Base-by-base conservation (phyloP, 306 rosid species). In the Urtica urens region DNA sequence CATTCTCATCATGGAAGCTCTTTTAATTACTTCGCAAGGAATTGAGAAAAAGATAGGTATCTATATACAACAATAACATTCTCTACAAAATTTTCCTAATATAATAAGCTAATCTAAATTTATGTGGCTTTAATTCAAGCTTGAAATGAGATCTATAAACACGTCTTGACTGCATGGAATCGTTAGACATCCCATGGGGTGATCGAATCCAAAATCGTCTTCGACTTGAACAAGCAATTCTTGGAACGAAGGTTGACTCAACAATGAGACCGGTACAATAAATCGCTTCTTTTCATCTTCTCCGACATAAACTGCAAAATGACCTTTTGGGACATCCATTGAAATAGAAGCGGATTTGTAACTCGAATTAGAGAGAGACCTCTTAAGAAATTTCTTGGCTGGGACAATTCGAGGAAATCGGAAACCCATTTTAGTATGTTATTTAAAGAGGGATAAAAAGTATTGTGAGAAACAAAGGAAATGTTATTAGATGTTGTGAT, bases 141-240 rank as follows among this genome's bases (percentile, higher is more conserved):
- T n/a, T n/a, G n/a, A n/a, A n/a, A n/a, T n/a, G n/a, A n/a, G n/a
- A n/a, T n/a, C n/a, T n/a, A n/a, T n/a, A n/a, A n/a, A n/a, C n/a
- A n/a, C n/a, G n/a, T n/a, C n/a, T n/a, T n/a, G n/a, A n/a, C n/a
- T n/a, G n/a, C n/a, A n/a, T n/a, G n/a, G n/a, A n/a, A n/a, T n/a
- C n/a, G n/a, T n/a, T n/a, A n/a, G n/a, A n/a, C 76, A 78, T 2
- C 71, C 71, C 71, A 61, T 71, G 3, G 79, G 77, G 41, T 71
- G 87, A 26, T 40, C 23, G 46, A n/a, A n/a, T n/a, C n/a, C n/a
- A n/a, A n/a, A n/a, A n/a, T n/a, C n/a, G n/a, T n/a, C n/a, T n/a
- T n/a, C n/a, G n/a, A n/a, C n/a, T n/a, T n/a, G n/a, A n/a, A n/a
- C n/a, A n/a, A n/a, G n/a, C n/a, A n/a, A n/a, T n/a, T n/a, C n/a